Base-by-base conservation (phyloP, 2,329 filamentous ascomycete genomes). In the Xenosphaeropsis pyriputrescens region DNA sequence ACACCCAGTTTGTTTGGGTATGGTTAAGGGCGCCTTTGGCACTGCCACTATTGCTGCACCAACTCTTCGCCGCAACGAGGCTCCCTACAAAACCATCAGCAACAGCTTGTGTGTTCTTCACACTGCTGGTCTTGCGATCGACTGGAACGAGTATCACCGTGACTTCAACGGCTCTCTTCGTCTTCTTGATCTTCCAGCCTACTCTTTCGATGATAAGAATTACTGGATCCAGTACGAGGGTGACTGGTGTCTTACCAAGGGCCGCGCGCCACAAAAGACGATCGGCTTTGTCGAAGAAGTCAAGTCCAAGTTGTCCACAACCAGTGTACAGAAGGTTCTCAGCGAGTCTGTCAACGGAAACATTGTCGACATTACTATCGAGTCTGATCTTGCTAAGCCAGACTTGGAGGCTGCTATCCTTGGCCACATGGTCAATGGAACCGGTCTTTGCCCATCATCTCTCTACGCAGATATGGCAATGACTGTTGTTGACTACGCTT, bases 91-190 rank as follows among this genome's bases (percentile, higher is more conserved):
- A 57, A 80, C 75, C 0, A 59, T 85, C 11, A 60, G 69, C 16
- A 60, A 57, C 40, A 75, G 62, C 47, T 59, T 82, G 38, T 67
- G 66, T 44, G 63, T 67, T 1, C 62, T 88, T 0, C 74, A 81
- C 57, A 59, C 60, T 4, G 67, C 66, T 8, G 80, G 79, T 30
- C 59, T 82, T 6, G 61, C 67, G 32, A 62, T 88, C 41, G 66
- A 79, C 52, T 88, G 81, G 70, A 70, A 75, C 42, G 80, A 85
- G 56, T 82, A 72, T 50, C 75, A 82, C 56, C 62, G 65, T 32
- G 65, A 73, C 38, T 80, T 76, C 53, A 68, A 72, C 46, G 52
- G 60, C 29, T 64, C 65, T 1, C 67, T 77, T 32, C 62, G 69
- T 32, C 60, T 84, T 13, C 58, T 81, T n/a, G 61, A 70, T n/a